Percentiles rank a stretch among this genome's conserved stretches.
Evolutionary conservation across 768 basidiomycete species (phyloP).

Genomic region (Mycena filopes): DNA sequence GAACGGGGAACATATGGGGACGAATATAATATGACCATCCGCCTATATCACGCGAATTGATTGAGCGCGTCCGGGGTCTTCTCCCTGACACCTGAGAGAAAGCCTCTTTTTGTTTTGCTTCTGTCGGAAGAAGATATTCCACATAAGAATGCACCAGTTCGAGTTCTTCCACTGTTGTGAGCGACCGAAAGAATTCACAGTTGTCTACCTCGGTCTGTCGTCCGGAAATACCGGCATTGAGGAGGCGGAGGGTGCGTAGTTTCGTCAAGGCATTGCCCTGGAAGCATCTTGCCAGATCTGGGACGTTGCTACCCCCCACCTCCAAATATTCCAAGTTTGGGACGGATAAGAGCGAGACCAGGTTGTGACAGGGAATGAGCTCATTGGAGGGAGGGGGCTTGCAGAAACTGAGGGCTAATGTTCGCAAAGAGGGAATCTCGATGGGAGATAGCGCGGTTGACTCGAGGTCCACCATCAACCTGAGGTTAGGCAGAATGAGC

Average conservation of each 20-base stretch:
- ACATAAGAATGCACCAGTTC: slow-evolving; percentile 27
- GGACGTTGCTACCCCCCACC: slow-evolving; percentile 21
- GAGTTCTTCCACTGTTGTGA: slow-evolving; percentile 24
- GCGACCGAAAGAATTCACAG: slow-evolving; percentile 18
- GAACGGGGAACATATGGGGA: too few relatives aligned
- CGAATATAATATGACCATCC: neutral
- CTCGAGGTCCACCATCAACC: slow-evolving; percentile 21
- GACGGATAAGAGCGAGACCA: slow-evolving; percentile 18
- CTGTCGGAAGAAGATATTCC: slow-evolving; percentile 20
- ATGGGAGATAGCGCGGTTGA: slow-evolving; percentile 20
- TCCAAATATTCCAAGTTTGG: slow-evolving; percentile 34
- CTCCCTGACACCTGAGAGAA: neutral
- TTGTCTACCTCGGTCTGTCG: slow-evolving; percentile 15
- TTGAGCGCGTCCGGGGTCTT: slow-evolving; percentile 22
- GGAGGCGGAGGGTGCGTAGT: slow-evolving; percentile 29
- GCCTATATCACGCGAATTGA: slow-evolving; percentile 12
- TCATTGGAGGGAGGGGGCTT: slow-evolving; percentile 25
- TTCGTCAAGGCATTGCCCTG: slow-evolving; percentile 16
- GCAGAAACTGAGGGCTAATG: slow-evolving; percentile 27
- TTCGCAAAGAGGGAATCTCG: slow-evolving; percentile 29
- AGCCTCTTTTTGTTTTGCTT: neutral
- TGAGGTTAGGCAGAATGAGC: slow-evolving; percentile 29
- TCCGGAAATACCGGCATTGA: slow-evolving; percentile 1
- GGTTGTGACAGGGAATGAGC: slow-evolving; percentile 27
- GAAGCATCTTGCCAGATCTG: slow-evolving; percentile 24